Base-by-base conservation (phyloP, 2,329 filamentous ascomycete genomes). In the Myriosclerotinia scirpicola region DNA sequence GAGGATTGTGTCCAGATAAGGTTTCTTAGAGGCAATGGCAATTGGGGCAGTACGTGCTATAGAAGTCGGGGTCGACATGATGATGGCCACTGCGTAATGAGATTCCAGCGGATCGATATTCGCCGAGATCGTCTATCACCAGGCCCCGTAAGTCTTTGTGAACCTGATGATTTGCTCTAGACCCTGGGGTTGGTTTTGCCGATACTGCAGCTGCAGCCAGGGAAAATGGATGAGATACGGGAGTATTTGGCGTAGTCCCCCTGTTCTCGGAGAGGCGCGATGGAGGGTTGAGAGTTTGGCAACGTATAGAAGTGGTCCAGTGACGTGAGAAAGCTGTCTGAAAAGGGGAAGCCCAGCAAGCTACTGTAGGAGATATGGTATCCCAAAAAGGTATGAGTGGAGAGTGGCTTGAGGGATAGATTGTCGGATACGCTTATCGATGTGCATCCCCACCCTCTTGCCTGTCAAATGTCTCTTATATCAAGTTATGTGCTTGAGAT, bases 41-140 rank as follows among this genome's bases (percentile, higher is more conserved):
- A 89, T 88, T 73, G 86, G 86, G 75, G 84, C 85, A 79, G 86
- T 87, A 77, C 86, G 81, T 70, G 83, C 80, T 76, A 87, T 80
- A 74, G 82, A 78, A 74, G 78, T 80, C 71, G 83, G 80, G 73
- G 81, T 83, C 83, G 73, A 71, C 73, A 75, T 76, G 53, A 75
- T 76, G 53, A 54, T 66, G 56, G 68, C n/a, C 40, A 48, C 40
- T 36, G 69, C 67, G 68, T 70, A 69, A 71, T 71, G 69, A 72
- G 71, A 71, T 70, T 74, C 71, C 69, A 53, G 44, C 52, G 54
- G 63, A 59, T 44, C 46, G 53, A 14, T 44, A 20, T 65, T 42
- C 42, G 53, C 17, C 53, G 34, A 52, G 55, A 65, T 60, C 44
- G 22, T 53, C 38, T 20, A 65, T 36, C 42, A 71, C 68, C 68